Evolutionary conservation across 106 monocot genomes (phyloP).

Genomic region (Dendrobium nobile): DNA sequence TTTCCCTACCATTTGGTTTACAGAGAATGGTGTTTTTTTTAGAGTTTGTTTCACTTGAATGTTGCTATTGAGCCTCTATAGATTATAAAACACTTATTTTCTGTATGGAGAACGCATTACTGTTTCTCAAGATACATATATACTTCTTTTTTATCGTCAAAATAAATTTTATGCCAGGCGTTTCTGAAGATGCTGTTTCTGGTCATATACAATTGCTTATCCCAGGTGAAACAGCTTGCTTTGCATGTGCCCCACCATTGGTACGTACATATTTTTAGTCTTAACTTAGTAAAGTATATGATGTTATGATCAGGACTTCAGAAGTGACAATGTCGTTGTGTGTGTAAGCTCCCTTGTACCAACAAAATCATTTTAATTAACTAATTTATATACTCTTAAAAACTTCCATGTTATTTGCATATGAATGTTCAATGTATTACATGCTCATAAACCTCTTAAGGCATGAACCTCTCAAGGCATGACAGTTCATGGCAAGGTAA

Average conservation of each 20-base stretch:
- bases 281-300: not conserved
- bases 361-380: not conserved
- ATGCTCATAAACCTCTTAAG: not conserved
- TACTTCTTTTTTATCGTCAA: not conserved
- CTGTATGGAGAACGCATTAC: not conserved
- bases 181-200: slow-evolving; percentile 99
- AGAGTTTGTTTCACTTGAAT: not conserved
- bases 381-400: not conserved
- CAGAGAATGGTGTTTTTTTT: not conserved
- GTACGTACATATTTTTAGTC: slow-evolving; percentile 24
- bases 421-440: not conserved
- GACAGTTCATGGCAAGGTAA: not conserved
- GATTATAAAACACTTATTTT: not conserved
- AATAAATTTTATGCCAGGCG: slow-evolving; percentile 44
- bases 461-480: not conserved
- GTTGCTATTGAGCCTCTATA: not conserved
- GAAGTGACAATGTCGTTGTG: not conserved
- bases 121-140: not conserved
- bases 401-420: not conserved
- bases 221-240: slow-evolving; percentile 96
- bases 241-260: slow-evolving; percentile 94
- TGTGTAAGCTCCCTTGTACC: not conserved
- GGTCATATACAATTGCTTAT: slow-evolving; percentile 92
- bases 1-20: not conserved
- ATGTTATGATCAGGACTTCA: slow-evolving; percentile 1